Base-by-base conservation (phyloP, 371 early-diverging fungal genomes). In the Funneliformis caledonium region DNA sequence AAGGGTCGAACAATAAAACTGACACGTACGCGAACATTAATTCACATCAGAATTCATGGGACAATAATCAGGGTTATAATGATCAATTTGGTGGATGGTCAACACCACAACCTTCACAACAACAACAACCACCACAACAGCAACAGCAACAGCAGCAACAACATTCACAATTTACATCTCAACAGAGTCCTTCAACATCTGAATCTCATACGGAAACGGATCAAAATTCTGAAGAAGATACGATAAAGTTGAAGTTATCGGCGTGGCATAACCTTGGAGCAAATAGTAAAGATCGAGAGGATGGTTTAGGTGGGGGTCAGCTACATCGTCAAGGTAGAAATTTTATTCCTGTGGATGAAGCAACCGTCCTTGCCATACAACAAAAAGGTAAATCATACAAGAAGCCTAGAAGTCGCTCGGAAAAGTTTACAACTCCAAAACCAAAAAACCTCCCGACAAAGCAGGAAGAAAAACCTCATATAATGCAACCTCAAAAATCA, bases 251-350 rank as follows among this genome's bases (percentile, higher is more conserved):
- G 47, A 69, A 5, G 19, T 43, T 69, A 69, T 43, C n/a, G 11
- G 69, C 78, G 1, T 78, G 78, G 78, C 47, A 65, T 67, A 48
- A 19, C 9, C 22, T 78, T 33, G 78, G 52, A 8, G 68, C 78
- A 14, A 67, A 78, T 26, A 37, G 2, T 22, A 50, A 50, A 50
- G 19, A 31, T 16, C n/a, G 50, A 52, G 68, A 14, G 16, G 76
- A 62, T 76, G 78, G 78, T 50, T 5, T 78, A 7, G 78, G 78
- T 37, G 31, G 67, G 7, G 78, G 78, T 50, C 64, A 78, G 47
- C 16, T 78, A 16, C 78, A 78, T 19, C 78, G 78, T 67, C 19
- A 8, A 22, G 78, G 78, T 50, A 64, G 10, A 78, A 78, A 78
- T 65, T 78, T 33, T n/a, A 78, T 50, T 33, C 78, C 78, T 43